Evolutionary conservation across 192 early-diverging fungal species (phyloP).

Genomic region (Coemansia sp.): DNA sequence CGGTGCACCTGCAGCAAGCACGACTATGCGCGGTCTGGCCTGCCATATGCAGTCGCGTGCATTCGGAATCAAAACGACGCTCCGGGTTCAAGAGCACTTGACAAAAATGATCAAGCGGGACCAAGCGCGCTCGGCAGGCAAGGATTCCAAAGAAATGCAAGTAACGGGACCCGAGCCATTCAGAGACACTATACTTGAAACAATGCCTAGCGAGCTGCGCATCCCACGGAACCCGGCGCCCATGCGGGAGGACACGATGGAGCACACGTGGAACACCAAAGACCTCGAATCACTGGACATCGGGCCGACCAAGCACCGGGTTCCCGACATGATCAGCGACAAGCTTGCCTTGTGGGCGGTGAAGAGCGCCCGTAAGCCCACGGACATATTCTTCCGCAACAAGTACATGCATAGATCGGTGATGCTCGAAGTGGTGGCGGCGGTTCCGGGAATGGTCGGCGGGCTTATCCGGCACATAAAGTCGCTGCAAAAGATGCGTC

Average conservation of each 20-base stretch:
- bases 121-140: conserved; percentile 8
- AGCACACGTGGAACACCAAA: conserved; percentile 51
- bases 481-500: conserved; percentile 69
- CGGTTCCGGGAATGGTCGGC: conserved; percentile 88
- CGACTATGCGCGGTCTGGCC: neutral
- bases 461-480: conserved; percentile 76
- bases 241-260: conserved; percentile 63
- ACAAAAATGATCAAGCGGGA: conserved; percentile 27
- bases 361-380: conserved; percentile 61
- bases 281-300: conserved; percentile 64
- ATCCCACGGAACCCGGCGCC: conserved; percentile 50
- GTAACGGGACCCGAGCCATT: conserved; percentile 22
- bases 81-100: conserved; percentile 43
- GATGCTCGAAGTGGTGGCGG: conserved; percentile 73
- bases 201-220: conserved; percentile 47
- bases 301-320: conserved; percentile 60
- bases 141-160: conserved; percentile 14
- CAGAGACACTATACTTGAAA: conserved; percentile 22
- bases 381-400: conserved; percentile 68
- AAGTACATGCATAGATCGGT: conserved; percentile 79
- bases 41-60: conserved; percentile 22
- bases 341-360: conserved; percentile 64
- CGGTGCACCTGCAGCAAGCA: neutral
- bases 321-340: conserved; percentile 58
- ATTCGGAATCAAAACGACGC: conserved; percentile 52